These are phyloP conservation scores for Knufia fluminis DNA, from an alignment of 2,329 filamentous ascomycete genomes.

Conservation along the genomic window DNA sequence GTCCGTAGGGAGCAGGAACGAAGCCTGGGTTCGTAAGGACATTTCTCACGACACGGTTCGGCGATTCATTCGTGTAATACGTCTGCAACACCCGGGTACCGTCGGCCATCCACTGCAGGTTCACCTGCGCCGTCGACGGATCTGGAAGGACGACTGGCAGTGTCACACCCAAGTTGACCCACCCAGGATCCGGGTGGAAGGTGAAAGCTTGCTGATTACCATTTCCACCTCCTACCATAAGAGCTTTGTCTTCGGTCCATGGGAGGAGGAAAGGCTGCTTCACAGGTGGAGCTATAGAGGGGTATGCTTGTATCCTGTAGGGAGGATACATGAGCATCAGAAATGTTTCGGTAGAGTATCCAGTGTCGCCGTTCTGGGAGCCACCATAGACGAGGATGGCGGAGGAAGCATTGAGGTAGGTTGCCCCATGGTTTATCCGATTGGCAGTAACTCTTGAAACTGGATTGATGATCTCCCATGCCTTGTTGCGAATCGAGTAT, in stretches of 20 bases:
- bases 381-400: constrained; percentile 76
- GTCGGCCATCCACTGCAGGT: constrained; percentile 62
- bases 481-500: constrained; percentile 48
- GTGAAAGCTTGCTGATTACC: constrained; percentile 61
- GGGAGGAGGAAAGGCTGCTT: constrained; percentile 61
- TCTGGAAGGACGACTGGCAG: constrained; percentile 54
- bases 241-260: constrained; percentile 62
- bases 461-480: constrained; percentile 50
- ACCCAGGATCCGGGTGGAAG: constrained; percentile 56
- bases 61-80: constrained; percentile 65
- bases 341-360: constrained; percentile 64
- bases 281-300: constrained; percentile 52
- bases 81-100: constrained; percentile 68
- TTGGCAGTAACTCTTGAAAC: constrained; percentile 52
- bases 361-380: constrained; percentile 49
- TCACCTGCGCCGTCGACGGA: constrained; percentile 50
- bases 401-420: constrained; percentile 61
- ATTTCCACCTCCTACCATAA: constrained; percentile 64
- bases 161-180: constrained; percentile 57
- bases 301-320: constrained; percentile 52
- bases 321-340: constrained; percentile 58
- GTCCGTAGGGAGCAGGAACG: constrained; percentile 37
- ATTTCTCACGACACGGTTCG: constrained; percentile 64
- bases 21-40: constrained; percentile 57
- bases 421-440: constrained; percentile 64